Percentiles rank a stretch among this genome's conserved stretches.
phyloP scores from a whole-genome alignment of 805 yeast genomes.

The Cyberlindnera suaveolens region DNA sequence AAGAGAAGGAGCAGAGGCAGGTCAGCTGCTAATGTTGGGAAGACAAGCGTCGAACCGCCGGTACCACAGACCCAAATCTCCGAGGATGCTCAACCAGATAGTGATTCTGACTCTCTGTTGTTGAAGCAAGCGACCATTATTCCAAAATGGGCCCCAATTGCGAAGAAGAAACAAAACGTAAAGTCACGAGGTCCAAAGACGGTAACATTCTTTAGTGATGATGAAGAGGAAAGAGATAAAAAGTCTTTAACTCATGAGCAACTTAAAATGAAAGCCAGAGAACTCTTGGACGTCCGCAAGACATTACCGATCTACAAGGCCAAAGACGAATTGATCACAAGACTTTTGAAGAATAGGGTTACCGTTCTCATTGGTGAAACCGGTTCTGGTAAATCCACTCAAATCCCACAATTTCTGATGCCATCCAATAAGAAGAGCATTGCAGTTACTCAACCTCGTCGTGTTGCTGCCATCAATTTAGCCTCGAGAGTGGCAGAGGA shows the following conservation, averaged over 20 bases:
- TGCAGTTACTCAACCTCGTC: conserved; percentile 94
- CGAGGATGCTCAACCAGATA: background rate
- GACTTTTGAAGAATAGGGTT: conserved; percentile 52
- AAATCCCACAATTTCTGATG: conserved; percentile 87
- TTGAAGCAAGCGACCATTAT: background rate
- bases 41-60: background rate
- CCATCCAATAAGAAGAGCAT: conserved; percentile 45
- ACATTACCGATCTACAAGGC: conserved; percentile 74
- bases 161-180: conserved; percentile 2
- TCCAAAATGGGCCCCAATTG: background rate
- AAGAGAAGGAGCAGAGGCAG: conserved; percentile 13
- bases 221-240: conserved; percentile 27
- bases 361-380: conserved; percentile 91
- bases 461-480: conserved; percentile 94
- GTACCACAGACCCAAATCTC: background rate
- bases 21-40: background rate
- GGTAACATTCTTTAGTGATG: conserved; percentile 32
- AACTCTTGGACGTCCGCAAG: conserved; percentile 46
- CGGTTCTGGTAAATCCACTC: conserved; percentile 97
- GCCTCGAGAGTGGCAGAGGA: conserved; percentile 93
- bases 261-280: conserved; percentile 32
- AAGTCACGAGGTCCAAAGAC: conserved; percentile 20
- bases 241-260: conserved; percentile 18
- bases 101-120: background rate
- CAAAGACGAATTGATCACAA: conserved; percentile 52